phyloP scores from a whole-genome alignment of 2,329 filamentous ascomycete genomes.

The Aspergillus sp. region DNA sequence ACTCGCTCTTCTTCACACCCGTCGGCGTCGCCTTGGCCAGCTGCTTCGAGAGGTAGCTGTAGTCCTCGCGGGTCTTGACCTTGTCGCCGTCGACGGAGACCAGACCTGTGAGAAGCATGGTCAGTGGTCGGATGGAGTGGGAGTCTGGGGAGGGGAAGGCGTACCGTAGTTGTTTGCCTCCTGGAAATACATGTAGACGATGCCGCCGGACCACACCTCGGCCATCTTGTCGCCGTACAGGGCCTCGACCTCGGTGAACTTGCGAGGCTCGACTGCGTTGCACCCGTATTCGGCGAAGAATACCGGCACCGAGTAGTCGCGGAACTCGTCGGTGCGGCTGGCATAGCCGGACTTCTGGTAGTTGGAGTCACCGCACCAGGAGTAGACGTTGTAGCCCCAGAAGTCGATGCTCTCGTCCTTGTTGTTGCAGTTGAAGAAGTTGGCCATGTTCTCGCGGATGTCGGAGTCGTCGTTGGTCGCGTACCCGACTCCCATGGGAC shows the following conservation, averaged over 20 bases:
- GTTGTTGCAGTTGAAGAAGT: slow-evolving; percentile 88
- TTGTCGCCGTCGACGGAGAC: slow-evolving; percentile 62
- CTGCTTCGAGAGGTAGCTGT: slow-evolving; percentile 65
- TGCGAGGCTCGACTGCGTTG: slow-evolving; percentile 69
- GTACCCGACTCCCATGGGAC: slow-evolving; percentile 83
- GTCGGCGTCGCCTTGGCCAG: slow-evolving; percentile 65
- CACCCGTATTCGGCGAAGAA: slow-evolving; percentile 99
- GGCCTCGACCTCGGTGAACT: slow-evolving; percentile 77
- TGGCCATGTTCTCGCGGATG: slow-evolving; percentile 75
- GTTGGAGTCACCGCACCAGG: slow-evolving; percentile 85
- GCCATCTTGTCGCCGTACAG: slow-evolving; percentile 81
- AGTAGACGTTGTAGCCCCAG: slow-evolving; percentile 99
- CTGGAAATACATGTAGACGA: slow-evolving; percentile 97
- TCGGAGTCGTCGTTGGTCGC: slow-evolving; percentile 86
- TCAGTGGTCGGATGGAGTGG: background rate
- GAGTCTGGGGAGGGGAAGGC: slow-evolving; percentile 18
- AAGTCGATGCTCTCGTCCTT: slow-evolving; percentile 76
- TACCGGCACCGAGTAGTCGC: slow-evolving; percentile 81
- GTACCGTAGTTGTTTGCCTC: slow-evolving; percentile 81
- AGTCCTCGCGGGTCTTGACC: slow-evolving; percentile 70
- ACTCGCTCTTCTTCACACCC: slow-evolving; percentile 61
- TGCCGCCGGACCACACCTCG: slow-evolving; percentile 82
- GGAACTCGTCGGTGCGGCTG: slow-evolving; percentile 77
- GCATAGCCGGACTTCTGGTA: slow-evolving; percentile 75
- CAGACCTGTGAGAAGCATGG: slow-evolving; percentile 21